Evolutionary conservation across 805 yeast species (phyloP).

Genomic region (Candida chauliodis): DNA sequence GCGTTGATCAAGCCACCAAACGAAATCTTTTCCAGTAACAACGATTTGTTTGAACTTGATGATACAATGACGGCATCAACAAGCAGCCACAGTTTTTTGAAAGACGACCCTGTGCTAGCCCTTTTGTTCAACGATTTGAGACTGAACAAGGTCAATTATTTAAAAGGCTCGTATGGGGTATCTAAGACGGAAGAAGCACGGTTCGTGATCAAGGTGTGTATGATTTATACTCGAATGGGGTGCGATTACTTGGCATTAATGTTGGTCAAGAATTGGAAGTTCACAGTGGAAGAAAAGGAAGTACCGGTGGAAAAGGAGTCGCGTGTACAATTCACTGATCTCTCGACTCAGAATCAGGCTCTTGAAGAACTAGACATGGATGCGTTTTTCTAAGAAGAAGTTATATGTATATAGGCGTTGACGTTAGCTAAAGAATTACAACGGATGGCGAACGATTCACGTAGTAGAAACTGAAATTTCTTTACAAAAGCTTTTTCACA

Average conservation of each 20-base stretch:
- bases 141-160: constrained; percentile 45
- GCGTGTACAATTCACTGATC: constrained; percentile 17
- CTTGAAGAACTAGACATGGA: constrained; percentile 78
- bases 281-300: constrained; percentile 23
- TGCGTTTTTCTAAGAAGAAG: constrained; percentile 37
- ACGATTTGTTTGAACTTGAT: constrained; percentile 16
- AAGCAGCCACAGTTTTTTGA: constrained; percentile 36
- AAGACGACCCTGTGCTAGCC: constrained; percentile 80
- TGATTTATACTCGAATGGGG: constrained; percentile 82
- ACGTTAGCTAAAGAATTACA: no score
- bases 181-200: constrained; percentile 50
- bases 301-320: constrained; percentile 4
- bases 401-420: background rate
- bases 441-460: no score
- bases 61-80: constrained; percentile 1
- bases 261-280: constrained; percentile 66
- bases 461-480: no score
- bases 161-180: constrained; percentile 47
- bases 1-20: constrained; percentile 59
- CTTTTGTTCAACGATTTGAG: constrained; percentile 63
- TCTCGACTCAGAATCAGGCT: constrained; percentile 43
- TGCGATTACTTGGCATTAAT: constrained; percentile 75
- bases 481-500: no score
- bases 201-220: constrained; percentile 58
- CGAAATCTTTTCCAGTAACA: constrained; percentile 21